Base-by-base conservation (phyloP, 305 asterid species). In the Stenogyne calaminthoides region DNA sequence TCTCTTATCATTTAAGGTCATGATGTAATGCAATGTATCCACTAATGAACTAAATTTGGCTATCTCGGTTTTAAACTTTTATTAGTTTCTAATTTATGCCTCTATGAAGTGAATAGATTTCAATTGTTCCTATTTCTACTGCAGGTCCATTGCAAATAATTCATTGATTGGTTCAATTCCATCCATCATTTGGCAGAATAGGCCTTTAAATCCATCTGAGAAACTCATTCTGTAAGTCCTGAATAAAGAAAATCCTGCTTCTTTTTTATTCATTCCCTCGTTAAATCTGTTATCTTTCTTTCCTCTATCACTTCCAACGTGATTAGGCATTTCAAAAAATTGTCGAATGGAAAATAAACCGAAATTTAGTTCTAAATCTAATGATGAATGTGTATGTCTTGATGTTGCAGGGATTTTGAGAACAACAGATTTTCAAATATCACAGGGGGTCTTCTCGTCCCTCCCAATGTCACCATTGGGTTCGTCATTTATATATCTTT, bases 101-200 rank as follows among this genome's bases (percentile, higher is more conserved):
- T 77, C 63, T 75, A 40, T 73, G 64, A 15, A 47, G 47, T 42
- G 70, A 67, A 9, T 19, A 37, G n/a, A 65, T 75, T 19, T 40
- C 34, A 64, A 37, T 37, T 63, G 36, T 66, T 1, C 47, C 29
- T 42, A 7, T 78, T 66, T 72, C 59, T 65, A 29, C 76, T 83
- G 79, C 96, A 91, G 96, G 84, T 88, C 87, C 16, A 80, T 91
- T 39, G 87, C 84, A 58, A 84, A 88, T 81, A 91, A 91, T 84
- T 80, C 78, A 12, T 78, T 91, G 79, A 81, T 56, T 32, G 97
- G 97, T 78, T 82, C 90, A 59, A 82, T 91, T 75, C 87, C 93
- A 70, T 88, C 96, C 47, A 70, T 69, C 60, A 80, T 91, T 76
- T 91, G 97, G 97, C 87, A 80, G 69, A 85, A 82, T 71, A 91